Base-by-base conservation (phyloP, 2,329 filamentous ascomycete genomes). In the Claviceps digitariae region DNA sequence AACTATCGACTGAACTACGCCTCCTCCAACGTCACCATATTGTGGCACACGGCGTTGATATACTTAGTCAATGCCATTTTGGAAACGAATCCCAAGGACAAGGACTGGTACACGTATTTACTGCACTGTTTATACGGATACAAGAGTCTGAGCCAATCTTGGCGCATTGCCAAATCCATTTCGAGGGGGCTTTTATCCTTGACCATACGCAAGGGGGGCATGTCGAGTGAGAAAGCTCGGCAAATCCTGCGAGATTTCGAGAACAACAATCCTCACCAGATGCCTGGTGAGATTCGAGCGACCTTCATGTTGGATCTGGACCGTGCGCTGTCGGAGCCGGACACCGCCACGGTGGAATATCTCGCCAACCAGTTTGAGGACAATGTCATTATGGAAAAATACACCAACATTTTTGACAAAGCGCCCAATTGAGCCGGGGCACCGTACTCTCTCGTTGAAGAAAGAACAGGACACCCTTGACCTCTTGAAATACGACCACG, bases 271-370 rank as follows among this genome's bases (percentile, higher is more conserved):
- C 53, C 62, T 12, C 55, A 54, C 2, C 44, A 53, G 1, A 52
- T 59, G 3, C 52, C 59, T 6, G 62, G 59, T 0, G 57, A 61
- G 2, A 63, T 70, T 9, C 59, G 65, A 1, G 69, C 64, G 4
- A 65, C 66, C 0, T 67, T 72, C 52, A 67, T 70, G 66, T 59
- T 62, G 3, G 68, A 72, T 51, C 56, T 69, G 48, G 61, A 66
- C 17, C 55, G 70, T n/a, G 67, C 66, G 6, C 56, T 67, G 53
- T 64, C 59, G 9, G 59, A 71, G 21, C 67, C 67, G 2, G 61
- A 61, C 17, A 61, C 60, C 12, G 68, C 67, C 5, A 64, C 51
- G 15, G 64, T 63, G 13, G 67, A 70, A 53, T 66, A 57, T 7
- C 46, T 70, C 21, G 67, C 68, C 0, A 55, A 49, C 1, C 58